Conservation (phyloP, 768 basidiomycete species). For the Suillus fuscotomentosus region DNA sequence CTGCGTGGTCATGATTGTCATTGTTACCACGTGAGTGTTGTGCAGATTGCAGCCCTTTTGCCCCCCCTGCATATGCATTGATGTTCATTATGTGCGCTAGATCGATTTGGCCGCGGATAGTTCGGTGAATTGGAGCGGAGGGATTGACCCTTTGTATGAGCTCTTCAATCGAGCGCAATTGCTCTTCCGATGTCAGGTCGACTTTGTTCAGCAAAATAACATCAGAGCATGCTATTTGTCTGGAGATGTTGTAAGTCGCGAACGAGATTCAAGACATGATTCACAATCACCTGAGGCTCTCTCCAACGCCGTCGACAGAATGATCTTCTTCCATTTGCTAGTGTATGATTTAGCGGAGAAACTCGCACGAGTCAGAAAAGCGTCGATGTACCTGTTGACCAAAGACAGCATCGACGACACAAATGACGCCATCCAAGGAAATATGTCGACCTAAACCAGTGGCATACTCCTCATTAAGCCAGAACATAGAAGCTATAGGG, state of each 20-base stretch:
- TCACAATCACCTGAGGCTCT: constrained; percentile 68
- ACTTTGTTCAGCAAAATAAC: constrained; percentile 90
- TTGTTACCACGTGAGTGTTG: constrained; percentile 31
- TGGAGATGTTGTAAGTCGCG: constrained; percentile 29
- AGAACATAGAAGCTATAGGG: constrained; percentile 86
- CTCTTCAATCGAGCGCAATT: constrained; percentile 49
- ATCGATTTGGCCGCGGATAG: constrained; percentile 70
- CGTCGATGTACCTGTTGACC: constrained; percentile 48
- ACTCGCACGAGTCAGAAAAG: not conserved
- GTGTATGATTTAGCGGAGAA: not conserved
- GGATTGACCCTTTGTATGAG: constrained; percentile 79
- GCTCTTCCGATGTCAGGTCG: constrained; percentile 60
- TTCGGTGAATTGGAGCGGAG: constrained; percentile 69
- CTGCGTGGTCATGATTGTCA: constrained; percentile 28
- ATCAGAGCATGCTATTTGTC: constrained; percentile 93
- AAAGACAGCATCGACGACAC: constrained; percentile 89
- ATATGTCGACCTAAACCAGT: constrained; percentile 68
- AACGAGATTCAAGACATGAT: not conserved
- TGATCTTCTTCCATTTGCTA: constrained; percentile 89
- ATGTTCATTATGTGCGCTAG: constrained; percentile 77
- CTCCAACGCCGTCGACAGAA: constrained; percentile 62
- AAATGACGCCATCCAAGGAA: constrained; percentile 83
- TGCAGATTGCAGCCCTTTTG: constrained; percentile 21
- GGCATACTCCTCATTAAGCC: constrained; percentile 83
- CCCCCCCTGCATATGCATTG: constrained; percentile 66